Conservation (phyloP, 352 stramenopile genomes). For the Phytophthora podocarpi region DNA sequence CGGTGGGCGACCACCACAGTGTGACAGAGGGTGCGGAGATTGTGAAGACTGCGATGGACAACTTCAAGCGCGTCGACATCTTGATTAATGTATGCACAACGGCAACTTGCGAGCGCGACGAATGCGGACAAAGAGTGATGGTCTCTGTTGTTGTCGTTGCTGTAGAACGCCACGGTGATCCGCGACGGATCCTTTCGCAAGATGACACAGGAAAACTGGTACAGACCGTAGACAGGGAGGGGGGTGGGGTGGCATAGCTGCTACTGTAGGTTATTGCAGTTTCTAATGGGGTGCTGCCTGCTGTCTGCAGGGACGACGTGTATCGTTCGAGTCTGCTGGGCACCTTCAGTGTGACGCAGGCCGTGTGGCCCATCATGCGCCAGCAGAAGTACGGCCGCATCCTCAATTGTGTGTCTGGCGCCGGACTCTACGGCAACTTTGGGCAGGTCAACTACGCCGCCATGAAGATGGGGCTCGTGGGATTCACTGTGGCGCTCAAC, state of each 20-base stretch:
- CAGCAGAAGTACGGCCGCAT: constrained; percentile 75
- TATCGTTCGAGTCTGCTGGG: constrained; percentile 64
- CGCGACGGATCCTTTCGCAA: constrained; percentile 78
- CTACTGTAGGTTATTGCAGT: too few relatives aligned
- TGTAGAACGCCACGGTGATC: constrained; percentile 72
- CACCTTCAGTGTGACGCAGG: constrained; percentile 67
- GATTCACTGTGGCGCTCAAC: constrained; percentile 71
- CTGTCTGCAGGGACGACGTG: constrained; percentile 53
- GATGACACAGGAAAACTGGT: constrained; percentile 70
- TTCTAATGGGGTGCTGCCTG: too few relatives aligned
- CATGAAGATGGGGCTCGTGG: constrained; percentile 79
- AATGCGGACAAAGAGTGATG: constrained; percentile 17
- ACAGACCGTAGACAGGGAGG: not conserved
- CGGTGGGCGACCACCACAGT: constrained; percentile 54
- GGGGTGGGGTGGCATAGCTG: too few relatives aligned
- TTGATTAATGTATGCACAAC: constrained; percentile 68
- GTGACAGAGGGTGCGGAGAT: constrained; percentile 55
- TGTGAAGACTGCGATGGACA: constrained; percentile 48
- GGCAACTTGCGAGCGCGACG: not conserved
- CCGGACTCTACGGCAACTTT: constrained; percentile 80
- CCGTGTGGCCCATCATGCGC: constrained; percentile 74
- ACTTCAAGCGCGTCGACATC: constrained; percentile 67
- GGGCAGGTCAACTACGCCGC: constrained; percentile 79
- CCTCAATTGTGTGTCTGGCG: constrained; percentile 69
- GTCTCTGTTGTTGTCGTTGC: constrained; percentile 11